Evolutionary conservation across 1,284 basidiomycete genomes (phyloP), one percentile per base, ranked within the genome.

Genomic region (Salmacisia buchloeana): DNA sequence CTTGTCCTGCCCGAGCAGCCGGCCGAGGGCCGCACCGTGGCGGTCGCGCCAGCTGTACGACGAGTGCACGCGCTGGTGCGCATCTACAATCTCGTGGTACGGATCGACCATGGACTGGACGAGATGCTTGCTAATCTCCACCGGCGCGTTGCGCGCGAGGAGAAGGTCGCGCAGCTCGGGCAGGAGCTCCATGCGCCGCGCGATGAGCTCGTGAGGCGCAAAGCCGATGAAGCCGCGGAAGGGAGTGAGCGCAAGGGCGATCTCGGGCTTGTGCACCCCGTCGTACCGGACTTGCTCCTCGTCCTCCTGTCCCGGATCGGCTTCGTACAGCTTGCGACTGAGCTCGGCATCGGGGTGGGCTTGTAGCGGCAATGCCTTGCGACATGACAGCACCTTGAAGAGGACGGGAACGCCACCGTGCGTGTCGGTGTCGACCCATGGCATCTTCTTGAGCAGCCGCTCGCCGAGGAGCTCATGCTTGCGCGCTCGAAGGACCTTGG

Each of bases 161-260:
- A 54, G 27, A 7, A 54, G 18, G 27, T 29, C 29, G 25, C 21
- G 49, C 29, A 54, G 27, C 29, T 54, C 49, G 25, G 49, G 49
- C 7, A 54, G 49, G 13, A 54, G 49, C 12, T 31, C 35, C 23
- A 58, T 12, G 18, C 56, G 56, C 21, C 38, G n/a, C 15, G 23
- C 23, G 56, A 58, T 58, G 36, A 25, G 13, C 21, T 39, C 34
- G 3, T 7, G 34, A 18, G 34, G 35, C 6, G 35, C 36, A 21
- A 58, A 58, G 35, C 56, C 56, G 56, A 58, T 39, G 25, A 58
- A 58, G 34, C 56, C 56, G 3, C 34, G 56, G 56, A 58, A 58
- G 21, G 18, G n/a, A 18, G 34, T 58, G 0, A 58, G 21, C 1
- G 36, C 56, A 18, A 58, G 56, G 18, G 56, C 56, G 27, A 58